These are phyloP conservation scores for Skeletonema tropicum DNA, from an alignment of 108 stramenopile species.

Conservation along the genomic window DNA sequence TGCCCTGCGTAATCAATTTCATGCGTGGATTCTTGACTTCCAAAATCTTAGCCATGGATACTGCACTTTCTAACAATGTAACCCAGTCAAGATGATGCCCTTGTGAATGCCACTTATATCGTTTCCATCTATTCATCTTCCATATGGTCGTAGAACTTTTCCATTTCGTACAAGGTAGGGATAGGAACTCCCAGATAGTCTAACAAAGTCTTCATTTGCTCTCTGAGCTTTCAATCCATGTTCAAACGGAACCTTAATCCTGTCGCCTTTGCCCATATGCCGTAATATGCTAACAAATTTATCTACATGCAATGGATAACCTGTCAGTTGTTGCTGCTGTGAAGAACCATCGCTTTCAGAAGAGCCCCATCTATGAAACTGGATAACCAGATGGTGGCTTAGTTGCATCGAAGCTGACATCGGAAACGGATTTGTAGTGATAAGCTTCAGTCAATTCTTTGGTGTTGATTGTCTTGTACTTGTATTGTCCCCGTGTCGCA, in stretches of 20 bases:
- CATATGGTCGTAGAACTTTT: slow-evolving; percentile 26
- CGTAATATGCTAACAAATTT: slow-evolving; percentile 33
- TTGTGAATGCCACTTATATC: slow-evolving; percentile 33
- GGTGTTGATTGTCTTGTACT: slow-evolving; percentile 22
- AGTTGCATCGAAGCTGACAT: slow-evolving; percentile 26
- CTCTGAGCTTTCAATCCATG: slow-evolving; percentile 20
- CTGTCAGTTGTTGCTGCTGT: slow-evolving; percentile 7
- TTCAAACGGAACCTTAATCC: slow-evolving; percentile 14
- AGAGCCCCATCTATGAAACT: slow-evolving; percentile 29
- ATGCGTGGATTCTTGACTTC: slow-evolving; percentile 28
- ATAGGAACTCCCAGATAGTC: slow-evolving; percentile 19
- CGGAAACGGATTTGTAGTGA: slow-evolving; percentile 4
- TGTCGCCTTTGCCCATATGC: slow-evolving; percentile 29
- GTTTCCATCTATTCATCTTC: slow-evolving; percentile 23
- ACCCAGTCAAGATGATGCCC: slow-evolving; percentile 41
- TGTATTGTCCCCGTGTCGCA: slow-evolving; percentile 1
- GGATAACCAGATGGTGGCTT: slow-evolving; percentile 26
- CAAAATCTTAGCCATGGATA: slow-evolving; percentile 28
- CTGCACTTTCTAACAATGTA: slow-evolving; percentile 34
- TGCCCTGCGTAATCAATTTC: slow-evolving; percentile 33
- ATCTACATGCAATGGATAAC: slow-evolving; percentile 28
- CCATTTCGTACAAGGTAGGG: slow-evolving; percentile 31
- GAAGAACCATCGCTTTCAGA: background rate
- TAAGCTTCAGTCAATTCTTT: slow-evolving; percentile 11
- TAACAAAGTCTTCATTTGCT: slow-evolving; percentile 17